These are phyloP conservation scores for Sphagnurus paluster DNA, from an alignment of 1,284 basidiomycete species.

Conservation along the genomic window DNA sequence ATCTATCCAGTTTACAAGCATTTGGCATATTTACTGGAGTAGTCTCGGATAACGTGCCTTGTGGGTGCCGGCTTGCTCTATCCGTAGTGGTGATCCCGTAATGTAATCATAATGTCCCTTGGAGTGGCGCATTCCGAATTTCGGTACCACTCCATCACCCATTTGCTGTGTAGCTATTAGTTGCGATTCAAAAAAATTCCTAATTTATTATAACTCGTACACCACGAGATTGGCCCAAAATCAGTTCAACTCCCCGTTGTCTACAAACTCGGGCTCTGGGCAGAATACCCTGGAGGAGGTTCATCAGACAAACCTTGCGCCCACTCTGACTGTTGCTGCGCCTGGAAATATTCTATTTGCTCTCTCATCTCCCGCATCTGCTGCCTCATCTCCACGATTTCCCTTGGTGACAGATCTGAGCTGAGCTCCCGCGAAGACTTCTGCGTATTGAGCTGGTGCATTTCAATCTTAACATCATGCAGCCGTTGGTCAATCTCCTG, in stretches of 20 bases:
- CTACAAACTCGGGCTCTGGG: not conserved
- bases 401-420: not conserved
- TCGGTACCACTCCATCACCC: too few relatives aligned
- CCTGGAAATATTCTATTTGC: conserved; percentile 27
- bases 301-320: conserved; percentile 28
- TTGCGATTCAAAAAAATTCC: too few relatives aligned
- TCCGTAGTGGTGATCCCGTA: too few relatives aligned
- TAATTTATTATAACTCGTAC: too few relatives aligned
- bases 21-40: too few relatives aligned
- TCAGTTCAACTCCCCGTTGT: not conserved
- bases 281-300: conserved; percentile 31
- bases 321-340: conserved; percentile 26
- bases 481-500: conserved; percentile 4
- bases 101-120: too few relatives aligned
- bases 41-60: too few relatives aligned
- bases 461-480: not conserved
- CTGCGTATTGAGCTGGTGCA: conserved; percentile 2
- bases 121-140: too few relatives aligned
- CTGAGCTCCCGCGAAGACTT: not conserved
- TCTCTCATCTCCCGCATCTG: conserved; percentile 26
- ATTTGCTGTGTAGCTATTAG: too few relatives aligned
- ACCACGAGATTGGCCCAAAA: too few relatives aligned
- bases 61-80: too few relatives aligned
- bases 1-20: too few relatives aligned
- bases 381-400: conserved; percentile 23